Conservation (phyloP, 306 rosid genomes). For the Medicago arabica region DNA sequence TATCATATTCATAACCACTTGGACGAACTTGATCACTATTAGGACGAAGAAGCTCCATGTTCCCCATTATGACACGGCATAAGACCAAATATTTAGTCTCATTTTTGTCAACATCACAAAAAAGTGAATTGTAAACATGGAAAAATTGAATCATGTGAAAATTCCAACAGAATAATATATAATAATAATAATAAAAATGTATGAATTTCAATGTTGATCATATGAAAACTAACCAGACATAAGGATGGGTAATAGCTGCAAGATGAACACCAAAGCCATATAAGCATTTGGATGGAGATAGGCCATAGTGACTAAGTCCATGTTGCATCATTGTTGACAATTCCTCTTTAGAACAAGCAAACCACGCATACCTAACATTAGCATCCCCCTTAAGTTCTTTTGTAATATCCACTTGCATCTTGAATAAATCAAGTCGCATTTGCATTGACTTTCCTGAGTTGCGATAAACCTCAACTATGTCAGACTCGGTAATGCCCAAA, state of each 20-base stretch:
- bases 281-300: constrained; percentile 47
- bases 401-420: constrained; percentile 77
- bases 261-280: constrained; percentile 75
- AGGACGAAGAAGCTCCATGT: constrained; percentile 62
- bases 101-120: constrained; percentile 84
- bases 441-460: constrained; percentile 51
- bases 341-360: constrained; percentile 64
- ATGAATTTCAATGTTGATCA: background rate
- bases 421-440: constrained; percentile 66
- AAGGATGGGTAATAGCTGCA: constrained; percentile 51
- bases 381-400: constrained; percentile 60
- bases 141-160: constrained; percentile 44
- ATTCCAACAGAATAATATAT: constrained; percentile 26
- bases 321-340: constrained; percentile 54
- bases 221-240: constrained; percentile 54
- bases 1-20: constrained; percentile 70
- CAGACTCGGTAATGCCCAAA: constrained; percentile 28
- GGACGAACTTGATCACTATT: constrained; percentile 69
- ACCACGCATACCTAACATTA: constrained; percentile 80
- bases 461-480: constrained; percentile 53
- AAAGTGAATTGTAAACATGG: constrained; percentile 58
- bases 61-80: constrained; percentile 87
- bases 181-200: constrained; percentile 14
- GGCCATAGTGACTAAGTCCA: constrained; percentile 74
- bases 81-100: constrained; percentile 63